Evolutionary conservation across 352 stramenopile genomes (phyloP).

Genomic region (Globisporangium uncinulatum): DNA sequence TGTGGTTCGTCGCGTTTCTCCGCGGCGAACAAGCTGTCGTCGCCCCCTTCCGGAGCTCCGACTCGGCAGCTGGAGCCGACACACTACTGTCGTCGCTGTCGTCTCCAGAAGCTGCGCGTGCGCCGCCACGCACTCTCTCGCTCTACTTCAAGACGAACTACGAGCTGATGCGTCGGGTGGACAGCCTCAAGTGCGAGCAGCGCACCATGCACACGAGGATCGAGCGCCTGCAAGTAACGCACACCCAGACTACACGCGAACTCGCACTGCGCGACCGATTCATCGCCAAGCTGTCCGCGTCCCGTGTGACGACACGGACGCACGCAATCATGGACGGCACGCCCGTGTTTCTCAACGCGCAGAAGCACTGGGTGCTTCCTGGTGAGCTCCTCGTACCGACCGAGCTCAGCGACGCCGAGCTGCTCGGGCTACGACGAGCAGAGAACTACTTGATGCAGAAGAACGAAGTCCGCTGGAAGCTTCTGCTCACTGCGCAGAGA

Average conservation of each 20-base stretch:
- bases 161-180: slow-evolving; percentile 49
- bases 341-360: slow-evolving; percentile 44
- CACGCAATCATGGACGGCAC: slow-evolving; percentile 60
- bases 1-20: slow-evolving; percentile 47
- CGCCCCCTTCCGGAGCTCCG: not conserved
- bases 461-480: slow-evolving; percentile 51
- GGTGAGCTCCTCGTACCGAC: slow-evolving; percentile 27
- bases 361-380: slow-evolving; percentile 64
- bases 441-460: slow-evolving; percentile 62
- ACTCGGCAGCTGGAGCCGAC: no score
- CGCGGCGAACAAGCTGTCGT: slow-evolving; percentile 3
- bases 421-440: slow-evolving; percentile 42
- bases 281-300: slow-evolving; percentile 42
- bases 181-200: slow-evolving; percentile 39
- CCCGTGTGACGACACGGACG: slow-evolving; percentile 50
- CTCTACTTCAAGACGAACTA: slow-evolving; percentile 58
- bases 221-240: slow-evolving; percentile 20
- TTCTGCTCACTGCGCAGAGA: slow-evolving; percentile 37
- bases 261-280: slow-evolving; percentile 38
- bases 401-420: slow-evolving; percentile 22
- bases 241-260: slow-evolving; percentile 27
- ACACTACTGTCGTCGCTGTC: no score
- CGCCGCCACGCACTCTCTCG: slow-evolving; percentile 4
- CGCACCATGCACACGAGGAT: slow-evolving; percentile 27
- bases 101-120: no score